Conservation (phyloP, 805 yeast genomes). For the Starmerella floris region DNA sequence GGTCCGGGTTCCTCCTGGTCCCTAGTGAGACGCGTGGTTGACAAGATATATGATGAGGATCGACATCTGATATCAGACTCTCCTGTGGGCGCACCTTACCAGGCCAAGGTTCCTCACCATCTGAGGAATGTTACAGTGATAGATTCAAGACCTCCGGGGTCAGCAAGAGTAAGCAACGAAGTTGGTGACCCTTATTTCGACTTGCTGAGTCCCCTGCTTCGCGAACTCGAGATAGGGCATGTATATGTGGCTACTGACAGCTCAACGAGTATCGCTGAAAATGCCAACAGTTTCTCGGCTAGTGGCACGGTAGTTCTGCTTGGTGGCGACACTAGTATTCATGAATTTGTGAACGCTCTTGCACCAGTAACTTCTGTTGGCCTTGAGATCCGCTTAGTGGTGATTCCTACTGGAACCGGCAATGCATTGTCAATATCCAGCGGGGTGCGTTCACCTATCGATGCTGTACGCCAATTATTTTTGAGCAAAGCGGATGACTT, state of each 20-base stretch:
- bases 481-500: slow-evolving; percentile 7
- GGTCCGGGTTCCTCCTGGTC: slow-evolving; percentile 6
- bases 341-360: slow-evolving; percentile 54
- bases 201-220: slow-evolving; percentile 26
- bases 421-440: slow-evolving; percentile 63
- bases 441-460: slow-evolving; percentile 27
- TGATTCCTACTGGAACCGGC: slow-evolving; percentile 74
- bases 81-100: slow-evolving; percentile 10
- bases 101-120: slow-evolving; percentile 18
- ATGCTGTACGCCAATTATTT: slow-evolving; percentile 24
- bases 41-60: slow-evolving; percentile 3
- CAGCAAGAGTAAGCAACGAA: slow-evolving; percentile 4
- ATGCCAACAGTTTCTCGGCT: slow-evolving; percentile 24
- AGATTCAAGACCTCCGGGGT: slow-evolving; percentile 27
- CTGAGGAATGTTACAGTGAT: slow-evolving; percentile 25
- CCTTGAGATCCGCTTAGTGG: slow-evolving; percentile 16
- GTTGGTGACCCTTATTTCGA: slow-evolving; percentile 21
- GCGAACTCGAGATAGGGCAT: slow-evolving; percentile 26
- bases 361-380: slow-evolving; percentile 8
- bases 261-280: slow-evolving; percentile 24
- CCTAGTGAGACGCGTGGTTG: slow-evolving; percentile 6
- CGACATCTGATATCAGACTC: slow-evolving; percentile 8
- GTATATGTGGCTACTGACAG: slow-evolving; percentile 28
- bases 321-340: slow-evolving; percentile 78
- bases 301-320: slow-evolving; percentile 42